These are phyloP conservation scores for Eimeria praecox DNA, from an alignment of 169 alveolate species.

Conservation along the genomic window DNA sequence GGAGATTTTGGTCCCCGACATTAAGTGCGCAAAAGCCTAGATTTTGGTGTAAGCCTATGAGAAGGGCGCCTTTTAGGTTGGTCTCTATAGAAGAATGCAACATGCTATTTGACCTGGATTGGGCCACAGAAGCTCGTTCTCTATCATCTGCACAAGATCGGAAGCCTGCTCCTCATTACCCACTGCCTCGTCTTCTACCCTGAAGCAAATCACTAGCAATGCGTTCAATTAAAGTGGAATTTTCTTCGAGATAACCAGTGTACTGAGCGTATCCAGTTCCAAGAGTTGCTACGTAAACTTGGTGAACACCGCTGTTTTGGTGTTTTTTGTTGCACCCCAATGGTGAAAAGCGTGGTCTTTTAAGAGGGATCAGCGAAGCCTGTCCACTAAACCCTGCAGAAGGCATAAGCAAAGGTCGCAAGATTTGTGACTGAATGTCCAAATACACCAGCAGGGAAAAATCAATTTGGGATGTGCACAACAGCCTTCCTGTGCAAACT, in stretches of 20 bases:
- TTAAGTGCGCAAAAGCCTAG: neutral
- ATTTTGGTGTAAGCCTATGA: neutral
- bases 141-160: constrained; percentile 17
- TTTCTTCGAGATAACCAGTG: neutral
- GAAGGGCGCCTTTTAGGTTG: neutral
- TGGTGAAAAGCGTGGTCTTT: neutral
- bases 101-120: constrained; percentile 13
- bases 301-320: neutral
- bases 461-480: constrained; percentile 92
- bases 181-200: neutral
- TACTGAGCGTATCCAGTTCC: neutral
- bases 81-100: neutral
- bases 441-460: neutral
- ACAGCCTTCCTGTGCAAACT: constrained; percentile 92
- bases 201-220: neutral
- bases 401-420: neutral
- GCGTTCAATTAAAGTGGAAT: neutral
- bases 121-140: constrained; percentile 52
- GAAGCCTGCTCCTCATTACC: neutral
- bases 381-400: neutral
- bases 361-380: neutral
- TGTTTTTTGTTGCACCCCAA: neutral
- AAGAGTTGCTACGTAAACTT: neutral
- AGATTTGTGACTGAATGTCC: neutral
- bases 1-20: neutral